Evolutionary conservation across 495 filamentous ascomycete genomes (phyloP), one percentile per base, ranked within the genome.

Genomic region (Aspergillus indologenus): DNA sequence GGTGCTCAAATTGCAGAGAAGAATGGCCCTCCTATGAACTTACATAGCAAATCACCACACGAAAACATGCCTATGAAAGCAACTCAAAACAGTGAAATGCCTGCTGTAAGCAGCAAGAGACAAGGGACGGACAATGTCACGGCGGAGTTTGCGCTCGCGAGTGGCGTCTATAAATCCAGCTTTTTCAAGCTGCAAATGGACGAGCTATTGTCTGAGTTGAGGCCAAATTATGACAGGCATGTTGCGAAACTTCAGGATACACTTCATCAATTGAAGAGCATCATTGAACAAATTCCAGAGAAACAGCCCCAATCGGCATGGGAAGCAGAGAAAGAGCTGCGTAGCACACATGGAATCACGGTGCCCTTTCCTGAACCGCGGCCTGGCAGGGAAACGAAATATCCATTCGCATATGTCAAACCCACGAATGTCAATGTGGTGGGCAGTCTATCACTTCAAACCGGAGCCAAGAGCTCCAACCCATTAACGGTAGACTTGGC

Each of bases 151-250:
- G 74, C 74, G 19, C 69, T 69, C 60, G 71, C 74, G n/a, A 75
- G 66, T 47, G 76, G 76, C n/a, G 64, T 75, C 43, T 88, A 83
- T 72, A 85, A 85, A 61, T 88, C 84, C 40, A 90, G 82, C 65
- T 77, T 91, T 61, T 96, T 98, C 75, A 88, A 93, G 63, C 76
- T 98, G 29, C 90, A 97, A 73, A 82, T 91, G 21, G 89, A 96
- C 57, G 92, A 96, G 64, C 73, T 98, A 45, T 67, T 97, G 60
- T 74, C 79, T 20, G 85, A 89, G 57, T 79, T 90, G 43, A 81
- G 80, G 67, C 80, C 87, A 23, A 82, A 88, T 60, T 89, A 92
- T 69, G 81, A 82, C 19, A 86, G 83, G 52, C 80, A 83, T 23
- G 77, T 91, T 57, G 73, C 69, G 2, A 80, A 80, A 23, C 79